Base-by-base conservation (phyloP, 208 protist species). In the Balamuthia mandrillaris region DNA sequence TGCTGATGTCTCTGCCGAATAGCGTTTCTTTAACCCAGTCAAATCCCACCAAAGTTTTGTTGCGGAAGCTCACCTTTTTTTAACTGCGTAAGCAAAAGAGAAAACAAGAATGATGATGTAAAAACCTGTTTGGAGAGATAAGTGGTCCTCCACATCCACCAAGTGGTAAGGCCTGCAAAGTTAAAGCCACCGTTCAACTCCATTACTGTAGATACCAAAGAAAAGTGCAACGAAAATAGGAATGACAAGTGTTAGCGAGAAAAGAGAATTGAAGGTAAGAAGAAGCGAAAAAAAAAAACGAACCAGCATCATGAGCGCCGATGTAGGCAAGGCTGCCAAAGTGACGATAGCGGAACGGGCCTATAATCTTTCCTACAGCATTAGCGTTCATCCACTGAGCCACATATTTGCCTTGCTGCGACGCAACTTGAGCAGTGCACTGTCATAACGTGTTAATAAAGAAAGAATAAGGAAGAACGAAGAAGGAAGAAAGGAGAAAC, bases 21-120 rank as follows among this genome's bases (percentile, higher is more conserved):
- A 83, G 33, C 56, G 42, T 68, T 3, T 49, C 66, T 42, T 70
- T 65, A 33, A 61, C n/a, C 77, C 77, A 83, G 60, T 83, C 54
- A 31, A 83, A 27, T 6, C 56, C 77, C 52, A 83, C 77, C 47
- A 60, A 78, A 37, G 58, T 29, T 49, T 78, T 78, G 70, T 78
- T 78, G 18, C 70, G 70, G 14, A 52, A 35, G 70, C 70, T 78
- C 65, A 74, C 65, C 61, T 70, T 18, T 21, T 41, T 24, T 2
- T 1, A 41, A 24, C 10, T 4, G 5, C 0, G 18, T 24, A 24
- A 16, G 52, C 52, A 18, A 60, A 60, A 60, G 52, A 27, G 10
- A 2, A 21, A 14, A 21, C 52, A 60, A 60, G 0, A 60, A 27
- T 6, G 16, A 60, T 21, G 0, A 7, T 60, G 52, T 60, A 27